Percentiles rank a stretch among this genome's conserved stretches.
phyloP scores from a whole-genome alignment of 192 early-diverging fungal genomes.

The Dispira parvispora region DNA sequence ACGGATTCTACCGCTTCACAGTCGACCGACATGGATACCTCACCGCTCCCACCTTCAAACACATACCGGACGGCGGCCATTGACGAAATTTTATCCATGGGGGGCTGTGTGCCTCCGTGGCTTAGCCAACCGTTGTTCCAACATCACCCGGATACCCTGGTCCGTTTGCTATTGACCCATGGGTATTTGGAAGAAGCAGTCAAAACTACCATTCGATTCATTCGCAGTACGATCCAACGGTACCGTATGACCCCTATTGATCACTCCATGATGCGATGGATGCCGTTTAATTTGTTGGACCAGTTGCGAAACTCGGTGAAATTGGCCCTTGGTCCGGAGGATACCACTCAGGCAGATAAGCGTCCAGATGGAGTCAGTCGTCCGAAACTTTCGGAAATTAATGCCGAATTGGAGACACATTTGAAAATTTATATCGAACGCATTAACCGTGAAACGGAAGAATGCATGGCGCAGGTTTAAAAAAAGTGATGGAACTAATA shows the following conservation, averaged over 20 bases:
- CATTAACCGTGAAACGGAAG: constrained; percentile 1
- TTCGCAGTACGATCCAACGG: not conserved
- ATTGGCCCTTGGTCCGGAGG: not conserved
- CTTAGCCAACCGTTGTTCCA: constrained; percentile 18
- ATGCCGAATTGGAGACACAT: not conserved
- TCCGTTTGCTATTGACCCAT: constrained; percentile 22
- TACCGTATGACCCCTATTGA: not conserved
- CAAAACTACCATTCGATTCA: not conserved
- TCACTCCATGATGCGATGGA: not conserved
- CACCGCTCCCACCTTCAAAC: constrained; percentile 17
- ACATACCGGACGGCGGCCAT: constrained; percentile 1
- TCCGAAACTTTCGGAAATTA: not conserved
- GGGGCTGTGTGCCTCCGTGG: constrained; percentile 20
- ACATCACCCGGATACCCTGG: constrained; percentile 23
- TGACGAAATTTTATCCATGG: not conserved
- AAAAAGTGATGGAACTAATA: too few relatives aligned
- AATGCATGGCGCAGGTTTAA: constrained; percentile 1
- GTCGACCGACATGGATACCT: constrained; percentile 18
- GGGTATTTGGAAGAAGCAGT: constrained; percentile 23
- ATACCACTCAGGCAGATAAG: not conserved
- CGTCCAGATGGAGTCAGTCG: not conserved
- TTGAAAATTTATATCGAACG: not conserved
- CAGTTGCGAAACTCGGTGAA: not conserved
- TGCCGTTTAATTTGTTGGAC: not conserved
- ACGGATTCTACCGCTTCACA: constrained; percentile 11